These are phyloP conservation scores for Raffaelea ambrosiae DNA, from an alignment of 2,329 filamentous ascomycete genomes.

Conservation along the genomic window DNA sequence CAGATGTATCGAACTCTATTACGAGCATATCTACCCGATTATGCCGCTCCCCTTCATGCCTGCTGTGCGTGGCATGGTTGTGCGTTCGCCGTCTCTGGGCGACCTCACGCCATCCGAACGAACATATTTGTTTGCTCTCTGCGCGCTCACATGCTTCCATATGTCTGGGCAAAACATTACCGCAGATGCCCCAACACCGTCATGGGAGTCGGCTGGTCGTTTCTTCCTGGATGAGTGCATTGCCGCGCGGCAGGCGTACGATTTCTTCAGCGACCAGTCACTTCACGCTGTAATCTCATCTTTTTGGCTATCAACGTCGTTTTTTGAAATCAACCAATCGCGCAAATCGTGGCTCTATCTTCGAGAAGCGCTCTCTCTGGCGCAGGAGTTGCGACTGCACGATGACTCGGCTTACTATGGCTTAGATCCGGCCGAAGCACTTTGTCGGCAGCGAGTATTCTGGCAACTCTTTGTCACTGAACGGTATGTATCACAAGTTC, in stretches of 20 bases:
- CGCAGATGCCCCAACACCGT: constrained; percentile 26
- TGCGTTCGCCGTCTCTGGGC: constrained; percentile 24
- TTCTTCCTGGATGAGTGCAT: constrained; percentile 51
- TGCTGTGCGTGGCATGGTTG: constrained; percentile 39
- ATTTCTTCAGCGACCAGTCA: constrained; percentile 48
- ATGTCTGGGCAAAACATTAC: constrained; percentile 36
- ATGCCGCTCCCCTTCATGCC: constrained; percentile 55
- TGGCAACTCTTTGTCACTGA: constrained; percentile 58
- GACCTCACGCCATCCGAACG: constrained; percentile 30
- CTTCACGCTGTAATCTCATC: constrained; percentile 51
- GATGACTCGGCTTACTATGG: constrained; percentile 46
- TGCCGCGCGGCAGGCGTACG: constrained; percentile 44
- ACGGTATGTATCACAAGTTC: constrained; percentile 35
- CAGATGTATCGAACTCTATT: constrained; percentile 53
- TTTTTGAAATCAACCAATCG: constrained; percentile 53
- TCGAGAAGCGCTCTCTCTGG: constrained; percentile 51
- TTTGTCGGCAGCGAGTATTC: constrained; percentile 47
- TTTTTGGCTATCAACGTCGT: constrained; percentile 52
- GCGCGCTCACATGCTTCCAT: constrained; percentile 43
- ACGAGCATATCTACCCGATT: constrained; percentile 54
- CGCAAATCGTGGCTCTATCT: constrained; percentile 56
- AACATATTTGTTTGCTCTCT: constrained; percentile 47
- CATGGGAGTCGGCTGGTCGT: constrained; percentile 42
- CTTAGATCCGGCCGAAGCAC: constrained; percentile 38
- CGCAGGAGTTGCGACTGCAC: constrained; percentile 49